phyloP scores from a whole-genome alignment of 2,329 filamentous ascomycete genomes.

The Cercospora canescens region DNA sequence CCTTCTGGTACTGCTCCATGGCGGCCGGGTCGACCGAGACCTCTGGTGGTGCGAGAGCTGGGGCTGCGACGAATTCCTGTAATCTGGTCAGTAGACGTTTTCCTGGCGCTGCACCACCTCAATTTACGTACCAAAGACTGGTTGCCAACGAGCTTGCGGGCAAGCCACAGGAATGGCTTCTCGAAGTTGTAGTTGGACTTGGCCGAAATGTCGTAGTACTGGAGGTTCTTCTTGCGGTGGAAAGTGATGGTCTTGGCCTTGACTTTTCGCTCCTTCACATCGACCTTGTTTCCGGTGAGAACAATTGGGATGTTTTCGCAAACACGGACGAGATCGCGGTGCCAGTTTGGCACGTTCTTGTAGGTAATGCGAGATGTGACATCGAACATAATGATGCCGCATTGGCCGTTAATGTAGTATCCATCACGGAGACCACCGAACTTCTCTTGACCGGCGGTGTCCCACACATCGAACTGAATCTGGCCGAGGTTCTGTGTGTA shows the following conservation, averaged over 20 bases:
- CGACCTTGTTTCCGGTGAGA: constrained; percentile 98
- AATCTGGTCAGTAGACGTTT: constrained; percentile 28
- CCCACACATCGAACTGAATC: constrained; percentile 99
- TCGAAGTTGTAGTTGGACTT: constrained; percentile 99
- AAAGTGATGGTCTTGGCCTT: constrained; percentile 99
- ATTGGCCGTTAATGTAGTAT: constrained; percentile 99
- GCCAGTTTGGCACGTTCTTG: constrained; percentile 99
- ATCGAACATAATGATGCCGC: constrained; percentile 99
- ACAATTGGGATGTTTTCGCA: constrained; percentile 99
- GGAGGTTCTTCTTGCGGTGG: constrained; percentile 99
- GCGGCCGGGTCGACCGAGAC: constrained; percentile 83
- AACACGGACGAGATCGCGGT: constrained; percentile 97
- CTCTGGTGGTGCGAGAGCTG: constrained; percentile 90
- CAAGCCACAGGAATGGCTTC: constrained; percentile 99
- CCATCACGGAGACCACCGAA: constrained; percentile 98
- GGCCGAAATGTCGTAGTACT: constrained; percentile 99
- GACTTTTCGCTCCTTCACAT: constrained; percentile 99
- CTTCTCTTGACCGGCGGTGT: constrained; percentile 99
- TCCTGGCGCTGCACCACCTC: background rate
- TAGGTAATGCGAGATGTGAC: constrained; percentile 99
- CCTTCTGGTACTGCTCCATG: constrained; percentile 78
- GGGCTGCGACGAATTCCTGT: constrained; percentile 94
- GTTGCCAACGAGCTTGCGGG: constrained; percentile 97
- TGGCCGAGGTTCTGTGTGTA: constrained; percentile 76
- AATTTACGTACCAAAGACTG: constrained; percentile 66